Percentiles rank a stretch among this genome's conserved stretches.
These are phyloP conservation scores for Wickerhamiella domercqiae DNA, from an alignment of 805 yeast genomes.

Conservation along the genomic window DNA sequence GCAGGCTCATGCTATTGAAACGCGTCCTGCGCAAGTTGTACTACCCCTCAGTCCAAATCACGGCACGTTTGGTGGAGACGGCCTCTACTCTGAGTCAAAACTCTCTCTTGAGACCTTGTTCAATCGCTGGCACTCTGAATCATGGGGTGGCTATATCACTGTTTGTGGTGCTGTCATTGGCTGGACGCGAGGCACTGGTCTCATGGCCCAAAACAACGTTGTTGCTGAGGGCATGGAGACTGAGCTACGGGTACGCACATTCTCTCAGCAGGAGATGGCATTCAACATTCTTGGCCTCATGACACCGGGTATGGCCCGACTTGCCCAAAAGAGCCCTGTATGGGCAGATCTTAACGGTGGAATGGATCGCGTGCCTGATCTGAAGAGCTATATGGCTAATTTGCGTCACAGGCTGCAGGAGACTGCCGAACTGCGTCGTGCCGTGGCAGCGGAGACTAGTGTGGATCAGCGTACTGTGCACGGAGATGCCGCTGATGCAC, in stretches of 20 bases:
- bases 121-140: conserved; percentile 98
- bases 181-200: conserved; percentile 99
- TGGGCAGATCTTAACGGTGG: conserved; percentile 99
- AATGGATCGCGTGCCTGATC: conserved; percentile 78
- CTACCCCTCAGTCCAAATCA: conserved; percentile 97
- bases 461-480: conserved; percentile 73
- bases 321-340: conserved; percentile 87
- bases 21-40: conserved; percentile 96
- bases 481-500: conserved; percentile 71
- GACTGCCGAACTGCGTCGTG: conserved; percentile 84
- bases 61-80: conserved; percentile 97
- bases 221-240: conserved; percentile 96
- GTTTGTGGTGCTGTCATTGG: conserved; percentile 98
- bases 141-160: conserved; percentile 88
- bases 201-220: conserved; percentile 93
- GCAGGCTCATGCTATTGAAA: conserved; percentile 57
- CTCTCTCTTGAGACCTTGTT: conserved; percentile 86
- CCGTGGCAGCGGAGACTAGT: conserved; percentile 86
- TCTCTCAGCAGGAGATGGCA: conserved; percentile 98
- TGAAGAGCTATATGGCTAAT: conserved; percentile 70
- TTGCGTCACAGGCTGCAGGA: conserved; percentile 61
- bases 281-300: conserved; percentile 90
- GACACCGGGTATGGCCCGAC: conserved; percentile 67
- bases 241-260: conserved; percentile 81
- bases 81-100: conserved; percentile 96